Conservation (phyloP, 2,329 filamentous ascomycete species). For the Fusarium solani-melongenae region DNA sequence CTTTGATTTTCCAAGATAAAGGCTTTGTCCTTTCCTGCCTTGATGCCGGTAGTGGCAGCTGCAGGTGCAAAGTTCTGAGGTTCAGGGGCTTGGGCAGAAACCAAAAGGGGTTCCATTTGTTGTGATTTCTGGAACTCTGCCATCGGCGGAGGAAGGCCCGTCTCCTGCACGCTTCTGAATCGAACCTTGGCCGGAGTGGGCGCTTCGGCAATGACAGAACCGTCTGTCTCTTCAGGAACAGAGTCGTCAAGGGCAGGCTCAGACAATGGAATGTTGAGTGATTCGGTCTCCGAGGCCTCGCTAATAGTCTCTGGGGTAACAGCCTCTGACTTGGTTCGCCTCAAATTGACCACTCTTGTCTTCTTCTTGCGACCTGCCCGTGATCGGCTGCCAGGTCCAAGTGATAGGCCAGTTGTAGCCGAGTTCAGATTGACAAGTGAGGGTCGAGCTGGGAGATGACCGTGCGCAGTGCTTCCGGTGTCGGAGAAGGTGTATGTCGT, state of each 20-base stretch:
- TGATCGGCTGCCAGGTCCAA: slow-evolving; percentile 71
- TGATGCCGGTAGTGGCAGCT: slow-evolving; percentile 24
- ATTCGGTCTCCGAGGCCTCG: slow-evolving; percentile 64
- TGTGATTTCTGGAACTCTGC: slow-evolving; percentile 40
- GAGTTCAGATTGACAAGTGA: slow-evolving; percentile 73
- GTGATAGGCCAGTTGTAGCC: slow-evolving; percentile 69
- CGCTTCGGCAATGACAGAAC: slow-evolving; percentile 46
- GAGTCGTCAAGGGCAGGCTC: slow-evolving; percentile 68
- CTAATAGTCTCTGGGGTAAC: slow-evolving; percentile 63
- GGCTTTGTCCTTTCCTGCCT: slow-evolving; percentile 46
- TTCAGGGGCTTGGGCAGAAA: slow-evolving; percentile 31
- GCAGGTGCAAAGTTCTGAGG: slow-evolving; percentile 26
- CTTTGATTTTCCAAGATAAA: slow-evolving; percentile 47
- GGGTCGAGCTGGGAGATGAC: slow-evolving; percentile 74
- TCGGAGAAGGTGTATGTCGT: slow-evolving; percentile 82
- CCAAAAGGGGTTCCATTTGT: slow-evolving; percentile 37
- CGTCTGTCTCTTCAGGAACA: slow-evolving; percentile 69
- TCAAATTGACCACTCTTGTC: slow-evolving; percentile 83
- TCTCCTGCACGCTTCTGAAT: slow-evolving; percentile 47
- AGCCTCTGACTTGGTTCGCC: slow-evolving; percentile 68
- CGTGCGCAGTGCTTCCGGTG: slow-evolving; percentile 71
- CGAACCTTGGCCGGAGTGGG: slow-evolving; percentile 53
- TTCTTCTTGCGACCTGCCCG: slow-evolving; percentile 81
- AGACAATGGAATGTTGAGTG: slow-evolving; percentile 69
- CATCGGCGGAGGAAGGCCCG: slow-evolving; percentile 38